phyloP scores from a whole-genome alignment of 441 rosid species.

The Populus tomentosa region DNA sequence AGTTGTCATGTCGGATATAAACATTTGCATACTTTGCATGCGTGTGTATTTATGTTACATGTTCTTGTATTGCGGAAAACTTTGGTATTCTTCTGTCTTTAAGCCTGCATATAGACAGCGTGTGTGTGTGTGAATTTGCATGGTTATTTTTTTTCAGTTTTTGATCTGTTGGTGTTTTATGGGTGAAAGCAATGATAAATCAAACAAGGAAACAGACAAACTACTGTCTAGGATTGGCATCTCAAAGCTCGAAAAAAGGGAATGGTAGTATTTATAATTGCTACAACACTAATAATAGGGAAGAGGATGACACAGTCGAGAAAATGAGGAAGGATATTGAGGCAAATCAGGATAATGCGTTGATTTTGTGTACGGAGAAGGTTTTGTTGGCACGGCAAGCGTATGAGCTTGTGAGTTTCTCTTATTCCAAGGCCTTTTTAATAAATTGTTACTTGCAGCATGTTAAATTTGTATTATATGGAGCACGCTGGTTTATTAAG shows the following conservation, averaged over 20 bases:
- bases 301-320: slow-evolving; percentile 65
- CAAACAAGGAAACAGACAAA: slow-evolving; percentile 89
- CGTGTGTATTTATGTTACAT: neutral
- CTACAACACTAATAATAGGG: slow-evolving; percentile 33
- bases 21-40: neutral
- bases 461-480: neutral
- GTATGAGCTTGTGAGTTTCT: slow-evolving; percentile 74
- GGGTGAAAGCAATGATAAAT: slow-evolving; percentile 68
- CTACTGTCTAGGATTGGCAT: slow-evolving; percentile 72
- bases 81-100: neutral
- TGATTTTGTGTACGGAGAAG: slow-evolving; percentile 90
- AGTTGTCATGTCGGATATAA: neutral
- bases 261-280: slow-evolving; percentile 23
- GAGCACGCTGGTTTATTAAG: neutral
- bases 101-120: neutral
- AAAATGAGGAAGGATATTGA: slow-evolving; percentile 84
- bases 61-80: neutral
- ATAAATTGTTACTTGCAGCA: neutral
- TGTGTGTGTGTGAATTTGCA: neutral
- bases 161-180: neutral
- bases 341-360: slow-evolving; percentile 66
- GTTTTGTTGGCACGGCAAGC: slow-evolving; percentile 89
- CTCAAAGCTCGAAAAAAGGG: slow-evolving; percentile 58
- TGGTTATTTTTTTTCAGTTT: slow-evolving; percentile 3
- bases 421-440: neutral